These are phyloP conservation scores for Pyricularia pennisetigena DNA, from an alignment of 2,329 filamentous ascomycete species.

Conservation along the genomic window DNA sequence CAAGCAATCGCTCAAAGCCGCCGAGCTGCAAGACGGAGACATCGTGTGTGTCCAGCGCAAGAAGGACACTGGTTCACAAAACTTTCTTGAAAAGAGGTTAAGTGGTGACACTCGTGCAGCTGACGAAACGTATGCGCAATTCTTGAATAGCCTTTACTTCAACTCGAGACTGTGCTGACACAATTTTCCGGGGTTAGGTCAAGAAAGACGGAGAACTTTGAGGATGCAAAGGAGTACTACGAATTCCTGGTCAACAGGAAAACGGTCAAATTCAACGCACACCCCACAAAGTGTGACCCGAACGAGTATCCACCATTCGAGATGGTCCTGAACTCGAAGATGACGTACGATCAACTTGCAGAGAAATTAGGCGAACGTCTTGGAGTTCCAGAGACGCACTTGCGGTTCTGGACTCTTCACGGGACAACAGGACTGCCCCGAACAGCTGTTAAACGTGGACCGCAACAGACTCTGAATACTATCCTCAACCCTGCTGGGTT, in stretches of 20 bases:
- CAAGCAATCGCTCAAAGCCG: constrained; percentile 79
- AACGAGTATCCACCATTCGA: constrained; percentile 58
- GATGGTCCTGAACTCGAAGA: constrained; percentile 74
- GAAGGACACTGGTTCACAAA: constrained; percentile 22
- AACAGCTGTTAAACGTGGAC: constrained; percentile 61
- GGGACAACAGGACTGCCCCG: constrained; percentile 68
- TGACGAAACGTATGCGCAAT: constrained; percentile 21
- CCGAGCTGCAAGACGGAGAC: constrained; percentile 94
- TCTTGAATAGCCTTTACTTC: not conserved
- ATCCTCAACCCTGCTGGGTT: constrained; percentile 72
- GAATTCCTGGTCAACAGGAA: constrained; percentile 85
- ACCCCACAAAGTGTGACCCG: constrained; percentile 44
- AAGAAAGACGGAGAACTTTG: constrained; percentile 40
- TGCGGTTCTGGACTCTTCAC: constrained; percentile 87
- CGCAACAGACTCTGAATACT: constrained; percentile 60
- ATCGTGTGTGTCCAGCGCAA: constrained; percentile 87
- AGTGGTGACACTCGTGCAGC: constrained; percentile 25
- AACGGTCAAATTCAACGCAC: constrained; percentile 67
- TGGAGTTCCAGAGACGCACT: constrained; percentile 69
- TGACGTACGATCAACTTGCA: constrained; percentile 79
- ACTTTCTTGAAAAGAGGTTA: constrained; percentile 28
- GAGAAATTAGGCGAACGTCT: constrained; percentile 74
- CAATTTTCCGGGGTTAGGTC: constrained; percentile 7
- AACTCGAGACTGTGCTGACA: not conserved
- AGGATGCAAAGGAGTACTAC: constrained; percentile 79